Conservation (phyloP, 129 eudicot species). For the Helianthus tuberosus region DNA sequence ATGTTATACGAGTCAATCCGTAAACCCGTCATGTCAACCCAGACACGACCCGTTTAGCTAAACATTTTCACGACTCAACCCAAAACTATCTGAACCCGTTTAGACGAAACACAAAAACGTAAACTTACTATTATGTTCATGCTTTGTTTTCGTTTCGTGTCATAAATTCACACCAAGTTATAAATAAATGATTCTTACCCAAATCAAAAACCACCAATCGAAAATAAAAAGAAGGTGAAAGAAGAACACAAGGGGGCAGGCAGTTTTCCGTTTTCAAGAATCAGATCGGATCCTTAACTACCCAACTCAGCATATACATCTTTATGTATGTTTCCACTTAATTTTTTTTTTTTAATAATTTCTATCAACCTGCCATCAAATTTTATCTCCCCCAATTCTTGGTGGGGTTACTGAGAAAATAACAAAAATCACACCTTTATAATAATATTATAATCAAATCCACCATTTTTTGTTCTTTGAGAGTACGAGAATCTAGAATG, state of each 20-base stretch:
- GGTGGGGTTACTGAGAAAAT: conserved; percentile 5
- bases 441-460: background rate
- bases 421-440: background rate
- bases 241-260: background rate
- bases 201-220: background rate
- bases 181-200: background rate
- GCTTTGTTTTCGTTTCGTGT: too few relatives aligned
- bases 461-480: conserved; percentile 26
- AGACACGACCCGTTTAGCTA: too few relatives aligned
- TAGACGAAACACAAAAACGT: too few relatives aligned
- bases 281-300: conserved; percentile 29
- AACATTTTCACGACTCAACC: too few relatives aligned
- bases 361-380: conserved; percentile 24
- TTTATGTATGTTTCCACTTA: conserved; percentile 23
- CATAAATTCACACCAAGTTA: too few relatives aligned
- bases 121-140: too few relatives aligned
- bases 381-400: conserved; percentile 1
- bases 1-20: too few relatives aligned
- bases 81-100: too few relatives aligned
- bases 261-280: conserved; percentile 31
- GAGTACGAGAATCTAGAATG: conserved; percentile 46
- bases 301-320: conserved; percentile 26
- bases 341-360: background rate
- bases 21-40: too few relatives aligned
- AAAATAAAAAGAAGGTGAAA: background rate